phyloP scores from a whole-genome alignment of 139 green algal genomes.

The Closterium sp. region DNA sequence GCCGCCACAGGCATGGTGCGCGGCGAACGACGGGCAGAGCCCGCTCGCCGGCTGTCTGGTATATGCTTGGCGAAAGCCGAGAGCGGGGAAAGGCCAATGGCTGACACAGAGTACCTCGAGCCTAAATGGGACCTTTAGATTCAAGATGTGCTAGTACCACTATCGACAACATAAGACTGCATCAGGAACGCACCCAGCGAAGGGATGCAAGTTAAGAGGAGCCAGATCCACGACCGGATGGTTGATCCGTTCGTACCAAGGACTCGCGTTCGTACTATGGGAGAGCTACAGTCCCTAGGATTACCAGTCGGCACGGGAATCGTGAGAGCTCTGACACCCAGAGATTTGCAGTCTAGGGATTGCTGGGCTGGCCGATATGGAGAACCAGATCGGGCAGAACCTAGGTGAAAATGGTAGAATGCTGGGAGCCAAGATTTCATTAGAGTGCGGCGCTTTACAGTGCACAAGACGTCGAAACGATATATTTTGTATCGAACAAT shows the following conservation, averaged over 20 bases:
- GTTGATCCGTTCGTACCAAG: background rate
- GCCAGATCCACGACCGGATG: background rate
- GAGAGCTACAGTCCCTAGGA: background rate
- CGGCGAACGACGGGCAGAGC: background rate
- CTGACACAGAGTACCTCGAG: background rate
- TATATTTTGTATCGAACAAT: too few species aligned
- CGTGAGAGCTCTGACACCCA: background rate
- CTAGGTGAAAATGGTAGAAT: background rate
- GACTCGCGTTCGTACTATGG: too few species aligned
- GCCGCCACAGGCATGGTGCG: constrained; percentile 43
- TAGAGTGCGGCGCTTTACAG: background rate
- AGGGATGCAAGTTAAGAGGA: background rate
- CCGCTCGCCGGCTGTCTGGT: background rate
- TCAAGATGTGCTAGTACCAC: background rate
- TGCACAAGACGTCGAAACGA: too few species aligned
- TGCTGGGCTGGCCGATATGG: background rate
- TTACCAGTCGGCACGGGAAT: background rate
- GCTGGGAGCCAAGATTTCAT: background rate
- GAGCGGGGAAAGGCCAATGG: too few species aligned
- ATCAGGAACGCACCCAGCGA: background rate
- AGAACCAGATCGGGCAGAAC: background rate
- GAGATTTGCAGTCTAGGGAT: background rate
- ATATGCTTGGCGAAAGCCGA: background rate
- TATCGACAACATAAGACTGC: background rate
- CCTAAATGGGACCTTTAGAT: background rate